Evolutionary conservation across 441 rosid genomes (phyloP), one percentile per base, ranked within the genome.

Genomic region (Jatropha podagrica): DNA sequence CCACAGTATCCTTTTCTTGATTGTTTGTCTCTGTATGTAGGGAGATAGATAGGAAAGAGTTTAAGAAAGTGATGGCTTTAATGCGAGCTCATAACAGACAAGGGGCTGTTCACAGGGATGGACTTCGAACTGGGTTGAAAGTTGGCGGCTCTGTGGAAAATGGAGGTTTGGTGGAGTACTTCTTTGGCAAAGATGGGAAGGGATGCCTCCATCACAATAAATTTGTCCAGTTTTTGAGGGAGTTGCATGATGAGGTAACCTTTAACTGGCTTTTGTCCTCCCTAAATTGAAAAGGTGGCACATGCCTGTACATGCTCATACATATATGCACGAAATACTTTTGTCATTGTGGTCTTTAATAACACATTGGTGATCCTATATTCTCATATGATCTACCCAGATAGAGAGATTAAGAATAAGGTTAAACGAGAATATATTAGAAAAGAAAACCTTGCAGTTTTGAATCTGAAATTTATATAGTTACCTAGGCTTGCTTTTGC

Each of bases 31-130:
- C 17, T 52, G 26, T 67, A 46, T 75, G 20, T 80, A 96, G 99
- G 85, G 97, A 93, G 86, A 92, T 96, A 73, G 89, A 83, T 63
- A 90, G 77, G 79, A 86, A 83, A 70, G 99, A 93, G 86, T 91
- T 95, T 79, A 91, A 91, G 89, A 91, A 85, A 74, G 98, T 95
- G 73, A 93, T 93, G 97, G 83, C 85, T 48, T 85, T 95, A 78
- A 95, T 95, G 98, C 86, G 99, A 78, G 79, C 89, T 75, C 92
- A 88, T 60, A 88, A 88, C 78, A 82, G 97, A 73, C 98, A 93
- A 86, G 98, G 98, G 71, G 83, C 85, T 72, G 80, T 67, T 18
- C 90, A 92, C 69, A 88, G 87, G 75, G 88, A 90, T 76, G 98
- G 98, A 32, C 85, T 64, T 76, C 90, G 97, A n/a, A 74, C 78